phyloP scores from a whole-genome alignment of 2,329 filamentous ascomycete genomes.

The Samsoniella hepiali region DNA sequence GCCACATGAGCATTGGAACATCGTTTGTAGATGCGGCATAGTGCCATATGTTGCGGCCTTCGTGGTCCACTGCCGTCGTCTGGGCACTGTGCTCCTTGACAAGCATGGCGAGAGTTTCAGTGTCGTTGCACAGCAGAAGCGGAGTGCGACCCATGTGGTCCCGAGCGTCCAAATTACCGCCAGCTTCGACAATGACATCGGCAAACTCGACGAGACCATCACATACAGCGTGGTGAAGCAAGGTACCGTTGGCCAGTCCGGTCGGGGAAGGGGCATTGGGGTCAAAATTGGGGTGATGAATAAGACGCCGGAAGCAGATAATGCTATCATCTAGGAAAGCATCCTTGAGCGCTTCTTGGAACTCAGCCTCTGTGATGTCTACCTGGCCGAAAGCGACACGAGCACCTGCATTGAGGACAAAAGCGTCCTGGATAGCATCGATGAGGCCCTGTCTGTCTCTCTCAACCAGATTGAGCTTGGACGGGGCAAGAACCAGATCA shows the following conservation, averaged over 20 bases:
- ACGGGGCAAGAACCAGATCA: constrained; percentile 15
- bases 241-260: constrained; percentile 23
- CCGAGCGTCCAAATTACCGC: constrained; percentile 28
- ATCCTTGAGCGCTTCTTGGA: constrained; percentile 25
- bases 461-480: constrained; percentile 7
- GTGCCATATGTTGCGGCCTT: constrained; percentile 39
- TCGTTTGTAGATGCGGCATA: constrained; percentile 35
- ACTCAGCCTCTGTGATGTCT: constrained; percentile 23
- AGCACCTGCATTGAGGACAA: background rate
- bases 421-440: constrained; percentile 2
- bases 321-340: constrained; percentile 28
- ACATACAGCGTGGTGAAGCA: constrained; percentile 33
- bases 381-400: background rate
- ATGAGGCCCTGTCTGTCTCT: constrained; percentile 5
- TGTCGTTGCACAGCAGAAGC: constrained; percentile 33
- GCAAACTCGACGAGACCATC: constrained; percentile 28
- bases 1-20: constrained; percentile 28
- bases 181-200: constrained; percentile 27
- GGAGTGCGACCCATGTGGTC: constrained; percentile 34
- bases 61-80: constrained; percentile 30
- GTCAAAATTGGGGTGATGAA: constrained; percentile 31
- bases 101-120: constrained; percentile 26
- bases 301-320: constrained; percentile 28
- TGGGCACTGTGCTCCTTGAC: constrained; percentile 26
- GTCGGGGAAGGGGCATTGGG: constrained; percentile 25